A percentile compares a stretch with the other conserved stretches of the same genome.
Evolutionary conservation across 257 asterid species (phyloP).

Genomic region (Buddleja alternifolia): DNA sequence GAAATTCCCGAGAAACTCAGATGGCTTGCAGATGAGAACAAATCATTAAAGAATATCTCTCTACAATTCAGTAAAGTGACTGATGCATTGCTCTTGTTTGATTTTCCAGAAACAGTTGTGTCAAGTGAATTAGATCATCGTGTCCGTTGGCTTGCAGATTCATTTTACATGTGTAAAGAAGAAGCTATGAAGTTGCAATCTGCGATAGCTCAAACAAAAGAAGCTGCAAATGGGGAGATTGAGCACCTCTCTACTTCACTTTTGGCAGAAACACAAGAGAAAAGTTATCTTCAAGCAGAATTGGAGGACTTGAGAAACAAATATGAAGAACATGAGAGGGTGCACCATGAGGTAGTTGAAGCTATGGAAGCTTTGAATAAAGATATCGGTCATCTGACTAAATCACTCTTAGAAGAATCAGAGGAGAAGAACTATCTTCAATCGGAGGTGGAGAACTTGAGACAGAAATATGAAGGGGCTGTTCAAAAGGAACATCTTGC

Average conservation of each 20-base stretch:
- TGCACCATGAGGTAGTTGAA: slow-evolving; percentile 55
- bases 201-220: slow-evolving; percentile 54
- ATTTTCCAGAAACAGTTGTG: slow-evolving; percentile 67
- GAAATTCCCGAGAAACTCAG: slow-evolving; percentile 64
- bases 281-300: slow-evolving; percentile 59
- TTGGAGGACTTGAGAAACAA: slow-evolving; percentile 57
- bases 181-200: slow-evolving; percentile 60
- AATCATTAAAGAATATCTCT: slow-evolving; percentile 52
- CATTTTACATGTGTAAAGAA: slow-evolving; percentile 54
- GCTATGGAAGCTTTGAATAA: slow-evolving; percentile 52
- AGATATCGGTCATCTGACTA: slow-evolving; percentile 58
- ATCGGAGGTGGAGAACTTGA: slow-evolving; percentile 53
- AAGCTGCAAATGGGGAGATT: slow-evolving; percentile 57
- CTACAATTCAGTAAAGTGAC: slow-evolving; percentile 52
- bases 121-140: slow-evolving; percentile 53
- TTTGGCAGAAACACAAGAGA: slow-evolving; percentile 66
- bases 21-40: slow-evolving; percentile 71
- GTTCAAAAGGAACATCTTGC: slow-evolving; percentile 46
- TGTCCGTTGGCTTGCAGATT: slow-evolving; percentile 68
- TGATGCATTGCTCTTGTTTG: slow-evolving; percentile 46
- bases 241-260: slow-evolving; percentile 59
- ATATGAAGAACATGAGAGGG: slow-evolving; percentile 46
- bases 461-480: slow-evolving; percentile 48
- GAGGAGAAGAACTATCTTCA: slow-evolving; percentile 68
- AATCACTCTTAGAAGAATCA: slow-evolving; percentile 61